Conservation (phyloP, 2,329 filamentous ascomycete genomes). For the Pestalotiopsis sp. region DNA sequence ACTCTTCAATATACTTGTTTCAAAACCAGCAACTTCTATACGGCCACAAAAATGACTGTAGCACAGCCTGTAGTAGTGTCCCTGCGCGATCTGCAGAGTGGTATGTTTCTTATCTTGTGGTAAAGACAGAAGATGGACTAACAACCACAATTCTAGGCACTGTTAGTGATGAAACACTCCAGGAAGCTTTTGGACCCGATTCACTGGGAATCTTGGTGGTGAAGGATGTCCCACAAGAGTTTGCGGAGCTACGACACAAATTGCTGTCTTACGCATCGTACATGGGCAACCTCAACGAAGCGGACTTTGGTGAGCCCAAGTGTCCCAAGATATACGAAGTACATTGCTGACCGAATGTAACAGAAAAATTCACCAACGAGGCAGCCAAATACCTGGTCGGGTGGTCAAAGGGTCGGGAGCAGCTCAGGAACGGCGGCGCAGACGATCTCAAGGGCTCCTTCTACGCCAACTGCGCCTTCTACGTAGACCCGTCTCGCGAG, state of each 20-base stretch:
- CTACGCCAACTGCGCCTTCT: slow-evolving; percentile 83
- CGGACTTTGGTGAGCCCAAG: slow-evolving; percentile 65
- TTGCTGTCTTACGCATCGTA: slow-evolving; percentile 88
- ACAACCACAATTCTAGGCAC: slow-evolving; percentile 49
- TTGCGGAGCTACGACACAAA: slow-evolving; percentile 69
- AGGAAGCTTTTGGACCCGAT: slow-evolving; percentile 84
- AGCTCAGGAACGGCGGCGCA: slow-evolving; percentile 74
- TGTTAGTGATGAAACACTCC: slow-evolving; percentile 69
- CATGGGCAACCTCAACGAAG: slow-evolving; percentile 75
- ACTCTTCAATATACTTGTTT: not conserved
- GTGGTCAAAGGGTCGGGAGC: slow-evolving; percentile 84
- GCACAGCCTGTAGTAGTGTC: slow-evolving; percentile 64
- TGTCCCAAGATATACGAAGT: not conserved
- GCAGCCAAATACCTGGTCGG: slow-evolving; percentile 68
- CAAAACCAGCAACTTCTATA: not conserved
- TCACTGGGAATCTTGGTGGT: slow-evolving; percentile 95
- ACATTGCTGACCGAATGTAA: not conserved
- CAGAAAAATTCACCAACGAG: slow-evolving; percentile 60
- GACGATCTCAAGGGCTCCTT: slow-evolving; percentile 83
- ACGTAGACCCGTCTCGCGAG: slow-evolving; percentile 64
- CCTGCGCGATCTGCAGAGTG: slow-evolving; percentile 60
- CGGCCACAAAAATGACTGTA: slow-evolving; percentile 40
- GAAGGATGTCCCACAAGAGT: slow-evolving; percentile 76
- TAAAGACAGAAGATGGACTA: not conserved
- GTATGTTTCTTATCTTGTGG: slow-evolving; percentile 39